phyloP scores from a whole-genome alignment of 208 protist species.

The Porcisia hertigi region DNA sequence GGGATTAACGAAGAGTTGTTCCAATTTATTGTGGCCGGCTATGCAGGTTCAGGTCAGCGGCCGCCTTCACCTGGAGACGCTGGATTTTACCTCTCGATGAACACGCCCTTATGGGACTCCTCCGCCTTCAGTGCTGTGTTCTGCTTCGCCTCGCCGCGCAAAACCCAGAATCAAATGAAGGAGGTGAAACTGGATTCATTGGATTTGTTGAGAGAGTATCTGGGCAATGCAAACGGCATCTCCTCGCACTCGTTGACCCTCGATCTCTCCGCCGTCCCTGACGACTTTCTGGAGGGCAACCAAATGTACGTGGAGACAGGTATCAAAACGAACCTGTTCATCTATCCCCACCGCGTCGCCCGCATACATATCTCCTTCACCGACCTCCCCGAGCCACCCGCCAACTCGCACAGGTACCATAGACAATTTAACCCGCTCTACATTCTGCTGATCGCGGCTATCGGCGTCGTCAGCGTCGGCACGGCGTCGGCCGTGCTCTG shows the following conservation, averaged over 20 bases:
- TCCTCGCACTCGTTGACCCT: constrained; percentile 27
- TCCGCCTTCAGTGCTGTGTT: constrained; percentile 26
- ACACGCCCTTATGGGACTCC: not conserved
- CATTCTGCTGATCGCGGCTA: constrained; percentile 35
- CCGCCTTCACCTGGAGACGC: constrained; percentile 3
- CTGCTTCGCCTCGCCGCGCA: constrained; percentile 30
- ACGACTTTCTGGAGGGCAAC: constrained; percentile 41
- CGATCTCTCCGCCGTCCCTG: constrained; percentile 31
- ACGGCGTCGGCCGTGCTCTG: constrained; percentile 37
- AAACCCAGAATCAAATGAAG: constrained; percentile 17
- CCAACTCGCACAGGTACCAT: constrained; percentile 27
- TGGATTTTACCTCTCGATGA: constrained; percentile 10
- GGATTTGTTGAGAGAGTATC: constrained; percentile 9
- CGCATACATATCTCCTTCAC: constrained; percentile 52
- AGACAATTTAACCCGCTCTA: constrained; percentile 36
- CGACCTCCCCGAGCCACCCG: constrained; percentile 23
- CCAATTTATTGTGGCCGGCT: constrained; percentile 11
- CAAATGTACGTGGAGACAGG: constrained; percentile 66
- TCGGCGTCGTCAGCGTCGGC: constrained; percentile 20
- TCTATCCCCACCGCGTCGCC: constrained; percentile 35
- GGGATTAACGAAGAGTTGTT: constrained; percentile 19
- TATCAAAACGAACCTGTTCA: constrained; percentile 13
- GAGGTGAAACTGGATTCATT: not conserved
- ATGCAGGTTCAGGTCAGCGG: not conserved
- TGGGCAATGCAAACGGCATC: constrained; percentile 32